Percentiles rank a stretch among this genome's conserved stretches.
phyloP scores from a whole-genome alignment of 2,329 filamentous ascomycete species.

The Myriosclerotinia scirpicola region DNA sequence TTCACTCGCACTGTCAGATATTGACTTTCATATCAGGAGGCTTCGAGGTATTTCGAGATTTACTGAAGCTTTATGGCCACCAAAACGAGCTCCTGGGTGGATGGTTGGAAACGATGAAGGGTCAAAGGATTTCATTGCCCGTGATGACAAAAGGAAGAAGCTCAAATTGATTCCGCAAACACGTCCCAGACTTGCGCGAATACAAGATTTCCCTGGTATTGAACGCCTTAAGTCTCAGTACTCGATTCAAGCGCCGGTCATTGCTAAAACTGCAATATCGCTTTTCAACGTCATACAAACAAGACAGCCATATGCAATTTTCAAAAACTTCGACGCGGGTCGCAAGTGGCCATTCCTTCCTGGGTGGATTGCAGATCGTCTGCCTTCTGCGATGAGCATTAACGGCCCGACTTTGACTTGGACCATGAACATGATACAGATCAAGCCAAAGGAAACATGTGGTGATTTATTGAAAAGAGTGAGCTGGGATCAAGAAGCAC shows the following conservation, averaged over 20 bases:
- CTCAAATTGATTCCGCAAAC: background rate
- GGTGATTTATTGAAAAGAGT: constrained; percentile 5
- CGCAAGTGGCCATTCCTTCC: constrained; percentile 9
- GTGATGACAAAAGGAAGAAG: background rate
- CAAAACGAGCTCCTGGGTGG: constrained; percentile 1
- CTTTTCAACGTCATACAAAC: constrained; percentile 6
- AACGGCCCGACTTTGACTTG: constrained; percentile 7
- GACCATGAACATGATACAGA: constrained; percentile 5
- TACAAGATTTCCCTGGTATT: background rate
- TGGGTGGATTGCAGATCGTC: constrained; percentile 5
- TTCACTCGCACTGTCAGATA: constrained; percentile 2
- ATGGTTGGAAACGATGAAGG: background rate
- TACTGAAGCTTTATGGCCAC: background rate
- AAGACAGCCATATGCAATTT: background rate
- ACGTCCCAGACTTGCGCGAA: background rate
- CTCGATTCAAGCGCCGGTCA: background rate
- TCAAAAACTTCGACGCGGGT: background rate
- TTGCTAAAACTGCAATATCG: constrained; percentile 1
- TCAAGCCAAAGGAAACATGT: constrained; percentile 5
- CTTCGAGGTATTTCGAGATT: constrained; percentile 8
- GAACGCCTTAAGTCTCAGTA: background rate
- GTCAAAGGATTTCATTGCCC: background rate
- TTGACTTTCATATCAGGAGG: constrained; percentile 9
- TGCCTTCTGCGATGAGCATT: constrained; percentile 5
- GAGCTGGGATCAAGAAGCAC: background rate